These are phyloP conservation scores for Xylaria grammica DNA, from an alignment of 495 filamentous ascomycete species.

Conservation along the genomic window DNA sequence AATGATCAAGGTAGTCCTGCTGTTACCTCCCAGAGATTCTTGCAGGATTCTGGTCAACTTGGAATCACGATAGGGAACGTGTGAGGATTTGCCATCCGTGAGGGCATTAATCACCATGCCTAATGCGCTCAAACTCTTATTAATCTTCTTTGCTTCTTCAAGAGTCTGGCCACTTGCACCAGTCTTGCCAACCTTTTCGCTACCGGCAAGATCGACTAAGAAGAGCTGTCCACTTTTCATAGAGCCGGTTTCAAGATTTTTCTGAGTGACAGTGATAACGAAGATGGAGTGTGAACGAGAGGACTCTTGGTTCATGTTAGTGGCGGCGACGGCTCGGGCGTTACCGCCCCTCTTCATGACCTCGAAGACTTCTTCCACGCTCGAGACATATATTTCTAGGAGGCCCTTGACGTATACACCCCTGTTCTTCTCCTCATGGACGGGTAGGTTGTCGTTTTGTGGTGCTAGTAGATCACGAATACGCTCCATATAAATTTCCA, in stretches of 20 bases:
- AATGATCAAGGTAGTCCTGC: constrained; percentile 94
- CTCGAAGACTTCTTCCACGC: constrained; percentile 94
- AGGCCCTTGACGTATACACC: constrained; percentile 98
- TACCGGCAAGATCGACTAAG: constrained; percentile 95
- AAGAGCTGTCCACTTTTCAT: constrained; percentile 96
- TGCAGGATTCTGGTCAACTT: constrained; percentile 97
- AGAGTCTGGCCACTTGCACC: constrained; percentile 96
- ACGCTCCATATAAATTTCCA: constrained; percentile 99
- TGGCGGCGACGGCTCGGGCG: constrained; percentile 92
- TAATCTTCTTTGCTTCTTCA: constrained; percentile 99
- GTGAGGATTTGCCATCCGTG: constrained; percentile 97
- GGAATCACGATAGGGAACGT: constrained; percentile 96
- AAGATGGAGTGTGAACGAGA: constrained; percentile 99
- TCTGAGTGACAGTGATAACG: constrained; percentile 95
- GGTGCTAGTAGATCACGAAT: constrained; percentile 93
- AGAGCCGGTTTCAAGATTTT: constrained; percentile 96
- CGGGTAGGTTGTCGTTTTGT: constrained; percentile 92
- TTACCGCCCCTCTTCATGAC: constrained; percentile 93
- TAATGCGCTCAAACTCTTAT: constrained; percentile 96
- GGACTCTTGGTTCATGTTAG: constrained; percentile 99
- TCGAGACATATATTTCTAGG: constrained; percentile 93
- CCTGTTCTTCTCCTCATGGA: constrained; percentile 95
- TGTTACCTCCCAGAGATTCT: constrained; percentile 96
- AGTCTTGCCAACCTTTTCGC: constrained; percentile 98
- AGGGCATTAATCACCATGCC: constrained; percentile 99